A percentile compares a stretch with the other conserved stretches of the same genome.
These are phyloP conservation scores for Xylaria sp. DNA, from an alignment of 2,329 filamentous ascomycete genomes.

Conservation along the genomic window DNA sequence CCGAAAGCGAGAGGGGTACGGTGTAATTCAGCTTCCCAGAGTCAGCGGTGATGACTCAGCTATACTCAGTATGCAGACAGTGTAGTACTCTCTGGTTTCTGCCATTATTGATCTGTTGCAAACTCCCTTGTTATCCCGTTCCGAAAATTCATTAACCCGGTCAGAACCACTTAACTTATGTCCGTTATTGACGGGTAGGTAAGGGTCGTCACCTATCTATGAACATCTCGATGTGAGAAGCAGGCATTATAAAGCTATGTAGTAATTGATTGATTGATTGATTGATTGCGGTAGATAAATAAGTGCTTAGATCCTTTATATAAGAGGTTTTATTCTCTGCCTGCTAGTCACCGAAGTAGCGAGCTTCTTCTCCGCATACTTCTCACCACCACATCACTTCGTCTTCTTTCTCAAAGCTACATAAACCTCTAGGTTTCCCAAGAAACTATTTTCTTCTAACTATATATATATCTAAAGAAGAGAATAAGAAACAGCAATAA, in stretches of 20 bases:
- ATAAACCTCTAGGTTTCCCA: too few relatives aligned
- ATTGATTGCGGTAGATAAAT: too few relatives aligned
- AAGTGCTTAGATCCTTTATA: not conserved
- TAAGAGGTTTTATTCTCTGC: slow-evolving; percentile 1
- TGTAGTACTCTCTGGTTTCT: not conserved
- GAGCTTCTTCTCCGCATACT: not conserved
- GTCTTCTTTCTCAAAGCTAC: not conserved
- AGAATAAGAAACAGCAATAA: not conserved
- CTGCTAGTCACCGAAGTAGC: slow-evolving; percentile 1
- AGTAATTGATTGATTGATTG: not conserved
- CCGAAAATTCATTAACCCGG: slow-evolving; percentile 19
- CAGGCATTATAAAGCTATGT: not conserved
- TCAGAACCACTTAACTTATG: not conserved
- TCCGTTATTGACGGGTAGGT: slow-evolving; percentile 8
- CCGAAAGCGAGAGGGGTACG: slow-evolving; percentile 3
- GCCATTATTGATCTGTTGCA: not conserved
- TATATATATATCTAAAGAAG: too few relatives aligned
- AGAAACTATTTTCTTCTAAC: not conserved
- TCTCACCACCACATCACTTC: not conserved
- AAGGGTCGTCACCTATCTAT: not conserved
- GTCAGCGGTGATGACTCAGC: not conserved
- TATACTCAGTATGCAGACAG: not conserved
- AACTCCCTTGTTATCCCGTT: slow-evolving; percentile 19
- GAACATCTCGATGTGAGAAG: not conserved
- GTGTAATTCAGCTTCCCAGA: not conserved